phyloP scores from a whole-genome alignment of 208 protist species.

The Spongospora subterranea region DNA sequence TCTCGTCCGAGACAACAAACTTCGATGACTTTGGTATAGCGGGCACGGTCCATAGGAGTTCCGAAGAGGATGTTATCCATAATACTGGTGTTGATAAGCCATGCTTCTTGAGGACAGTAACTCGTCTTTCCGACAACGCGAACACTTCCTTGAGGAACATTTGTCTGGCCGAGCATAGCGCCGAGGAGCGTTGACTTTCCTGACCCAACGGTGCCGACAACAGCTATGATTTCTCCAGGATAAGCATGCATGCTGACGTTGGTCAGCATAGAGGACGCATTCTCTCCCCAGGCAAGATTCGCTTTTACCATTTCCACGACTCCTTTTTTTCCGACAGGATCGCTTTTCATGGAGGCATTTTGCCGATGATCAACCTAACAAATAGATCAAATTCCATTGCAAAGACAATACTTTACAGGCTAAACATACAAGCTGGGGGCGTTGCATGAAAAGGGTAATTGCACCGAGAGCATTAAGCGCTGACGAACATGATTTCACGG shows the following conservation, averaged over 20 bases:
- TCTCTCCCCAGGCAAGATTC: conserved; percentile 22
- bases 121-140: conserved; percentile 69
- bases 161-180: conserved; percentile 78
- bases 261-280: background rate
- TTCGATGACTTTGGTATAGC: conserved; percentile 62
- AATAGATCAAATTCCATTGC: background rate
- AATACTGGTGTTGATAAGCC: conserved; percentile 81
- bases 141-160: conserved; percentile 9
- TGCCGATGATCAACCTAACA: background rate
- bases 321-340: conserved; percentile 18
- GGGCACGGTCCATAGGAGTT: conserved; percentile 57
- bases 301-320: conserved; percentile 6
- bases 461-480: background rate
- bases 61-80: conserved; percentile 87
- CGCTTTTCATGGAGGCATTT: background rate
- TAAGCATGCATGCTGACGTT: background rate
- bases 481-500: conserved; percentile 2
- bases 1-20: conserved; percentile 69
- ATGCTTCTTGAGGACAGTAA: conserved; percentile 81
- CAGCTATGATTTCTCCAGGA: conserved; percentile 64
- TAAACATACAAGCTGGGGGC: background rate
- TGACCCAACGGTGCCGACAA: conserved; percentile 76
- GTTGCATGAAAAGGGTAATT: background rate
- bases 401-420: background rate
- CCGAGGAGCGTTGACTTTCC: conserved; percentile 77